Evolutionary conservation across 805 yeast genomes (phyloP).

Genomic region (Candida maesae): DNA sequence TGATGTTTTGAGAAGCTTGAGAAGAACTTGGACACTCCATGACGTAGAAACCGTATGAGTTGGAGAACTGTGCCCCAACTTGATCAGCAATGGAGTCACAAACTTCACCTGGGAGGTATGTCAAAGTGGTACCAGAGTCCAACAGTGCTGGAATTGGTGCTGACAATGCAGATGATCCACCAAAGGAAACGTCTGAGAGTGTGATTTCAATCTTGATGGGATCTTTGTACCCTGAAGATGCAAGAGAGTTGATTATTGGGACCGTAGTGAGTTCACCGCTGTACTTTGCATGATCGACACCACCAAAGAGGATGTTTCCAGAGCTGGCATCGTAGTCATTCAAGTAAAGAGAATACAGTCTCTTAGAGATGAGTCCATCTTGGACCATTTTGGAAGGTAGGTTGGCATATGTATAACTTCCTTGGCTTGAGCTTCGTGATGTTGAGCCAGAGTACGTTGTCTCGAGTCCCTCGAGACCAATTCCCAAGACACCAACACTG

Average conservation of each 20-base stretch:
- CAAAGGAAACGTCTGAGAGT: constrained; percentile 25
- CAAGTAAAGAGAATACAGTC: constrained; percentile 61
- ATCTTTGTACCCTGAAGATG: constrained; percentile 24
- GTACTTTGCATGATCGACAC: constrained; percentile 61
- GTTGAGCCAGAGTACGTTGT: constrained; percentile 43
- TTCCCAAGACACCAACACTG: constrained; percentile 65
- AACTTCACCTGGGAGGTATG: constrained; percentile 40
- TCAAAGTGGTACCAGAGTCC: constrained; percentile 42
- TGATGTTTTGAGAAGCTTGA: constrained; percentile 23
- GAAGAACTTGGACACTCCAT: constrained; percentile 36
- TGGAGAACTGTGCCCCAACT: constrained; percentile 43
- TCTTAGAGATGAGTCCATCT: constrained; percentile 52
- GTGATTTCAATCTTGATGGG: constrained; percentile 49
- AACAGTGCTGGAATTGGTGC: constrained; percentile 33
- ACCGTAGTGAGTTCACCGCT: constrained; percentile 46
- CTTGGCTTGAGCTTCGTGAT: constrained; percentile 11
- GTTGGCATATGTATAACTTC: constrained; percentile 50
- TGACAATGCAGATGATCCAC: constrained; percentile 4
- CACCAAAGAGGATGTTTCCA: constrained; percentile 71
- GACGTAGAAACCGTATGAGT: constrained; percentile 40
- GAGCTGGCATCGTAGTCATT: constrained; percentile 36
- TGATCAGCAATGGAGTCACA: constrained; percentile 33
- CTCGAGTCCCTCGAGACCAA: constrained; percentile 69
- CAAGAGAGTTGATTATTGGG: constrained; percentile 38
- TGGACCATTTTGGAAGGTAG: constrained; percentile 58